These are phyloP conservation scores for Neurospora africana DNA, from an alignment of 495 filamentous ascomycete species.

Conservation along the genomic window DNA sequence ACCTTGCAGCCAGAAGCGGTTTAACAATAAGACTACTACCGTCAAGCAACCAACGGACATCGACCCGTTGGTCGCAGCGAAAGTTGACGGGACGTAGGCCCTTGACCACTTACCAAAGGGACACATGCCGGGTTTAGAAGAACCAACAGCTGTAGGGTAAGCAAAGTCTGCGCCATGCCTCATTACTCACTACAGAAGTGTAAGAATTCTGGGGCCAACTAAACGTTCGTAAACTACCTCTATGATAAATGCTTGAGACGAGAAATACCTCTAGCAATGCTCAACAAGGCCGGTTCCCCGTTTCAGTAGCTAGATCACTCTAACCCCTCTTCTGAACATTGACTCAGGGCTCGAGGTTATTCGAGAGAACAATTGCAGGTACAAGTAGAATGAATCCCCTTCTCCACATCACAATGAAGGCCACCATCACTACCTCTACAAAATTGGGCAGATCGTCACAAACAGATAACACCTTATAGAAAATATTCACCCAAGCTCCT, in stretches of 20 bases:
- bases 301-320: background rate
- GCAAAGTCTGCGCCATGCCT: too few species aligned
- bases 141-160: too few species aligned
- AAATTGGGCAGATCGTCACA: too few species aligned
- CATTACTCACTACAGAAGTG: background rate
- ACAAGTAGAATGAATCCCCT: background rate
- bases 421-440: background rate
- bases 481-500: background rate
- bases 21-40: too few species aligned
- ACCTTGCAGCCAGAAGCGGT: too few species aligned
- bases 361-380: background rate
- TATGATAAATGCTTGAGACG: background rate
- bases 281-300: background rate
- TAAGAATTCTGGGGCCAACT: background rate
- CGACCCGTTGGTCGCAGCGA: too few species aligned
- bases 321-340: background rate
- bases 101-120: too few species aligned
- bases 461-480: too few species aligned
- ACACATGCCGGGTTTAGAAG: too few species aligned
- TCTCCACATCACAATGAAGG: background rate
- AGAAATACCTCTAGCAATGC: background rate
- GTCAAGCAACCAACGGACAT: too few species aligned
- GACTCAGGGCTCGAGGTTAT: background rate
- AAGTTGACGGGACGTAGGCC: too few species aligned
- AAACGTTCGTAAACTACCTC: fast-evolving